Evolutionary conservation across 2,329 filamentous ascomycete species (phyloP).

Genomic region (Cercospora janseana): DNA sequence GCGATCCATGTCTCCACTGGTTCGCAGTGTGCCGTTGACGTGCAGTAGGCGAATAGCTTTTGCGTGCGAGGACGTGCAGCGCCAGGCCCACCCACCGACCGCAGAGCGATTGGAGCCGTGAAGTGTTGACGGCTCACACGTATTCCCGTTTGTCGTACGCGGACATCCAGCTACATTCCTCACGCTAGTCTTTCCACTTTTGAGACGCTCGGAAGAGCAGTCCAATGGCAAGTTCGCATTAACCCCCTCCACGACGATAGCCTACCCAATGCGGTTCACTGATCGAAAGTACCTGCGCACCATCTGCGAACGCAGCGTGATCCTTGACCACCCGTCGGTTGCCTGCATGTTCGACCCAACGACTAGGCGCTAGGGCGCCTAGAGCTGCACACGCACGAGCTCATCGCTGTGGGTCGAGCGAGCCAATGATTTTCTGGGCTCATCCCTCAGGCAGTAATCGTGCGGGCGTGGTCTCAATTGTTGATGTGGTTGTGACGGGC

Average conservation of each 20-base stretch:
- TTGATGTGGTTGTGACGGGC: not conserved
- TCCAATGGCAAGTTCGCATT: constrained; percentile 20
- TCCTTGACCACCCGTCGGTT: constrained; percentile 31
- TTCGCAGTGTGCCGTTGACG: constrained; percentile 27
- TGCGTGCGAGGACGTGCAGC: not conserved
- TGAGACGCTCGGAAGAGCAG: constrained; percentile 25
- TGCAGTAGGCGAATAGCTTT: constrained; percentile 32
- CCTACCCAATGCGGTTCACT: constrained; percentile 21
- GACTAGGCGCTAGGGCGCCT: constrained; percentile 30
- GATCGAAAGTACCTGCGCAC: constrained; percentile 33
- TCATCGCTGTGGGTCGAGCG: not conserved
- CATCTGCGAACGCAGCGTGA: constrained; percentile 38
- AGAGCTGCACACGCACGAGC: constrained; percentile 17
- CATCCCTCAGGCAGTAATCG: constrained; percentile 3
- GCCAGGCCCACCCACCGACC: constrained; percentile 20
- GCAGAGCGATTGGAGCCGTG: not conserved
- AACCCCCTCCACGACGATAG: constrained; percentile 13
- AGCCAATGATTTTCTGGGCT: not conserved
- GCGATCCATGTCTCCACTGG: constrained; percentile 24
- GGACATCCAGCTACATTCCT: constrained; percentile 29
- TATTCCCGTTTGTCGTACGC: constrained; percentile 29
- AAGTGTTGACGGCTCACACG: too few relatives aligned
- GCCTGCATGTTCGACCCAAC: constrained; percentile 33
- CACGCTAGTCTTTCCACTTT: constrained; percentile 23
- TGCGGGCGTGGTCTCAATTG: constrained; percentile 7